Base-by-base conservation (phyloP, 2,329 filamentous ascomycete genomes). In the Venturiaceae sp. region DNA sequence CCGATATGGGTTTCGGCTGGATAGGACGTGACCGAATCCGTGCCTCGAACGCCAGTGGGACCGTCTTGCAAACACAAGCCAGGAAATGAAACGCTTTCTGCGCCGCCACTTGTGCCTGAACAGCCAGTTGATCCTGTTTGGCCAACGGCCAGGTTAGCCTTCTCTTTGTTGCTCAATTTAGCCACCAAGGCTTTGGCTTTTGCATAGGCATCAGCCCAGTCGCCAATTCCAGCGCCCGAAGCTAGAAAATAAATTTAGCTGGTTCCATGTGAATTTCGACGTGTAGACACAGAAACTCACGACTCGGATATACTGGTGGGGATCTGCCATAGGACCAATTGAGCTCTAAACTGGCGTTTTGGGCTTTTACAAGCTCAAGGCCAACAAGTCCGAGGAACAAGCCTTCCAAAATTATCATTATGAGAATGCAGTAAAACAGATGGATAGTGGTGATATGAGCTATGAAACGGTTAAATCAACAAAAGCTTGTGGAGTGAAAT, bases 81-180 rank as follows among this genome's bases (percentile, higher is more conserved):
- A 26, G n/a, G 53, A 47, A 57, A 60, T 14, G 16, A 28, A 41
- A 53, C 21, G 32, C 32, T 39, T 21, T 30, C 19, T 26, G 14
- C 47, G 4, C 34, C 21, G 19, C 52, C 50, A 47, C 28, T 36
- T 21, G n/a, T 53, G 7, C 52, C 39, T 9, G 37, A 7, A 28
- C 54, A 57, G 19, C 53, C 44, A 55, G 21, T 46, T 19, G 33
- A 13, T 8, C 16, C 28, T 28, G 19, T 30, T 2, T 47, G 6
- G 21, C 56, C 44, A 28, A 30, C 21, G 11, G 52, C 39, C 23
- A 61, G 9, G 41, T 47, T 58, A 13, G 23, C 33, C 32, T 61
- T 62, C 55, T 61, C 59, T 8, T 37, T 16, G 26, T 39, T 53
- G 46, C 32, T 61, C 60, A 61, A 28, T n/a, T 58, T 26, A 5